Conservation (phyloP, 768 basidiomycete species). For the Neoboletus brunneissimus region DNA sequence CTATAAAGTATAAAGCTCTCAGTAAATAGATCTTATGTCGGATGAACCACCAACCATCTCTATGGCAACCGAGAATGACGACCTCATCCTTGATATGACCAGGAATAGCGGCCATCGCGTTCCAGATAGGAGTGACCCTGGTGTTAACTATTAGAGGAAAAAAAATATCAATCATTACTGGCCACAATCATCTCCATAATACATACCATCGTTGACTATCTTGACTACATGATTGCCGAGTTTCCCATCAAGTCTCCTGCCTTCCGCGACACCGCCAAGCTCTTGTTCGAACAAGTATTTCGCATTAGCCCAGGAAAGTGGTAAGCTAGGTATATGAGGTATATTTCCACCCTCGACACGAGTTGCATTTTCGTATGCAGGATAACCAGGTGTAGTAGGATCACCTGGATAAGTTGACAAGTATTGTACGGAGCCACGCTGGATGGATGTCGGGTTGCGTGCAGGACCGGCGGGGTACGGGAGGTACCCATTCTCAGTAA, state of each 20-base stretch:
- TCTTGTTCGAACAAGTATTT: slow-evolving; percentile 58
- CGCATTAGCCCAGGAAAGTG: slow-evolving; percentile 85
- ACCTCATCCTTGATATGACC: slow-evolving; percentile 82
- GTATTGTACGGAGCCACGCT: slow-evolving; percentile 81
- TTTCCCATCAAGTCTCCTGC: slow-evolving; percentile 45
- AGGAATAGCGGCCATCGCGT: slow-evolving; percentile 79
- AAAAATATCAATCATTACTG: not conserved
- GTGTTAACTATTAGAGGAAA: slow-evolving; percentile 52
- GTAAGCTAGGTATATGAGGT: slow-evolving; percentile 77
- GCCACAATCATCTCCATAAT: not conserved
- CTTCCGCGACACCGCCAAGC: slow-evolving; percentile 41
- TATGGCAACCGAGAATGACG: slow-evolving; percentile 81
- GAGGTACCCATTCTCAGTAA: slow-evolving; percentile 69
- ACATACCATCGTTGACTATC: slow-evolving; percentile 52
- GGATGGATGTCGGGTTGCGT: slow-evolving; percentile 75
- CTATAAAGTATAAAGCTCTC: slow-evolving; percentile 12
- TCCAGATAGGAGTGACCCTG: slow-evolving; percentile 88
- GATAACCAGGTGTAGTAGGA: slow-evolving; percentile 84
- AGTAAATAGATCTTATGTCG: not conserved
- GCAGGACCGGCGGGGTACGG: slow-evolving; percentile 80
- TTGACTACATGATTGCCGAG: slow-evolving; percentile 46
- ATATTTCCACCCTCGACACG: slow-evolving; percentile 58
- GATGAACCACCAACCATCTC: slow-evolving; percentile 59
- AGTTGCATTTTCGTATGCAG: slow-evolving; percentile 81
- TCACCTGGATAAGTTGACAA: slow-evolving; percentile 66